Base-by-base conservation (phyloP, 2,329 filamentous ascomycete species). In the Beauveria sp. region DNA sequence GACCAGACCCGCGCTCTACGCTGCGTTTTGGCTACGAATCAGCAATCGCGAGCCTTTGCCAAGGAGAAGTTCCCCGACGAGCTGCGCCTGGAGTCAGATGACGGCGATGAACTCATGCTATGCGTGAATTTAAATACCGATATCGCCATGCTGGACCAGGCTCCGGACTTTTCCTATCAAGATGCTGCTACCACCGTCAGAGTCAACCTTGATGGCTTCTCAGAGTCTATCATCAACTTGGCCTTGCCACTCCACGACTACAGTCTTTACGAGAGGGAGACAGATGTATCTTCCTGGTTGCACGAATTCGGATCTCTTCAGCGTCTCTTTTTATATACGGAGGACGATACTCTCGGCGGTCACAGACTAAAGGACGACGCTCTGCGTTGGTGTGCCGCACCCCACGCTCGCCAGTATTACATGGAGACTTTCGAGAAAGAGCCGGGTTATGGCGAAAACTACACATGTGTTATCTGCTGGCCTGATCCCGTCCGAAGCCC, bases 41-140 rank as follows among this genome's bases (percentile, higher is more conserved):
- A 67, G 8, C 74, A 77, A 63, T 73, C 73, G n/a, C 75, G 75
- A 28, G 65, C 61, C 16, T 60, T 75, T 3, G 75, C 68, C 5
- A 62, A 69, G 45, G 67, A 65, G 8, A 64, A 61, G 3, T 72
- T 71, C 10, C 75, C 75, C 0, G 65, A 78, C 26, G 63, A 68
- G 14, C 63, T 77, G 24, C 54, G 40, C 30, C 67, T 78, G 1
- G 66, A 71, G 3, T 55, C 49, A 16, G 64, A 60, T 4, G 63
- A 63, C 0, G 62, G 65, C 5, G 67, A 66, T 7, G 65, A 70
- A 4, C 68, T 68, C 2, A 59, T 66, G 1, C 62, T 76, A 7
- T 63, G 63, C 8, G 75, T 72, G 58, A 71, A 73, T 54, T 63
- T 66, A 4, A 60, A 71, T 0, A 65, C 65, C 0, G 75, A 77